phyloP scores from a whole-genome alignment of 805 yeast genomes.

The Candida glaebosa region DNA sequence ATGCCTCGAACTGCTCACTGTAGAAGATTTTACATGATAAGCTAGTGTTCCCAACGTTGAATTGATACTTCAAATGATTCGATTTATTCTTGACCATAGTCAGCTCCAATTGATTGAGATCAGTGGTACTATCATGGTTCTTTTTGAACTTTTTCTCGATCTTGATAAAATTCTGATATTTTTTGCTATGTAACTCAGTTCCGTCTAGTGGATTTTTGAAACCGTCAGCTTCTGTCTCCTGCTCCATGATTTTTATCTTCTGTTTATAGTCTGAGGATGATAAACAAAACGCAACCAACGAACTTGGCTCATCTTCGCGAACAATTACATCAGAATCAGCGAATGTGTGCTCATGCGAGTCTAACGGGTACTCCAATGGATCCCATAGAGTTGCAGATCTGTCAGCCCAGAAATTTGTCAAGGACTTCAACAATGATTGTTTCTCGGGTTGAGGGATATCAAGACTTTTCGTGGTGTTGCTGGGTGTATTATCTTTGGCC shows the following conservation, averaged over 20 bases:
- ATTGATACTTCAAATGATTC: constrained; percentile 88
- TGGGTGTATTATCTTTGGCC: constrained; percentile 4
- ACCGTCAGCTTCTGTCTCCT: constrained; percentile 4
- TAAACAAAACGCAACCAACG: constrained; percentile 88
- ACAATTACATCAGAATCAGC: constrained; percentile 92
- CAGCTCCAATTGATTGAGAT: constrained; percentile 47
- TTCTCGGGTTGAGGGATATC: constrained; percentile 54
- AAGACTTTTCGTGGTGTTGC: constrained; percentile 1
- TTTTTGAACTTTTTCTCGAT: constrained; percentile 40
- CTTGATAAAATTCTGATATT: constrained; percentile 35
- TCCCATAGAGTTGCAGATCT: constrained; percentile 95
- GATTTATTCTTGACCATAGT: constrained; percentile 80
- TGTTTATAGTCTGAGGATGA: constrained; percentile 79
- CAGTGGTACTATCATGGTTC: constrained; percentile 20
- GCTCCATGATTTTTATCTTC: constrained; percentile 36
- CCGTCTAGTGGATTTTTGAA: constrained; percentile 17
- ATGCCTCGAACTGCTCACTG: constrained; percentile 95
- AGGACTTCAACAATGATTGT: constrained; percentile 73
- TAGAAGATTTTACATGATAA: constrained; percentile 91
- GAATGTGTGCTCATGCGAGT: constrained; percentile 81
- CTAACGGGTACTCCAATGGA: constrained; percentile 80
- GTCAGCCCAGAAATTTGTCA: constrained; percentile 96
- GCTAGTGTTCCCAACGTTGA: constrained; percentile 77
- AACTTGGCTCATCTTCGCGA: constrained; percentile 94
- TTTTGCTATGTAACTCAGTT: constrained; percentile 17